Percentiles rank a stretch among this genome's conserved stretches.
Conservation (phyloP, 2,329 filamentous ascomycete genomes). For the Diaporthe ampelina region DNA sequence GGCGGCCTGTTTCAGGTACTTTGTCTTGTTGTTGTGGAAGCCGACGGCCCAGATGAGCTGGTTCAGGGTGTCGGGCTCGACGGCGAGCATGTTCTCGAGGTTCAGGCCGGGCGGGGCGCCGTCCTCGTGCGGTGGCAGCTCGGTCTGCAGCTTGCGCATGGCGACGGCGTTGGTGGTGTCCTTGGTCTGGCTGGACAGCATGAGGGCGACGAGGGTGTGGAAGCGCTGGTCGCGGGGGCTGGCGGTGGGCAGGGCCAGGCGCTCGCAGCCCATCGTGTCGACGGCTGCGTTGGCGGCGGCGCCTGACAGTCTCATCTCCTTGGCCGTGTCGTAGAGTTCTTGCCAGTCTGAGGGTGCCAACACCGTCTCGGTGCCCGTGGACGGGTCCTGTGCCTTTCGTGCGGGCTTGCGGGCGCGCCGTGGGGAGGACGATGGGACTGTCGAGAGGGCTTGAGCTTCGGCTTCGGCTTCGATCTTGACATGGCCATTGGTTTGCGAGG, state of each 20-base stretch:
- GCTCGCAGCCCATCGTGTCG: conserved; percentile 97
- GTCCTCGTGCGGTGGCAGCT: conserved; percentile 69
- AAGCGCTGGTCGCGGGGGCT: conserved; percentile 75
- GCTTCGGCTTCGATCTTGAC: conserved; percentile 35
- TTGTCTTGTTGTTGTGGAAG: conserved; percentile 96
- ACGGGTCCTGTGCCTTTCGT: conserved; percentile 48
- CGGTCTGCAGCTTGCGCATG: conserved; percentile 83
- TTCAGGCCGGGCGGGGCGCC: conserved; percentile 71
- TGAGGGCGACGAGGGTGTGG: conserved; percentile 88
- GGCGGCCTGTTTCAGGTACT: conserved; percentile 81
- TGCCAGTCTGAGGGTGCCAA: conserved; percentile 86
- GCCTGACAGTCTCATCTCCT: conserved; percentile 76
- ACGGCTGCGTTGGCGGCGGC: conserved; percentile 82
- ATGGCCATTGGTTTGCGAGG: background rate
- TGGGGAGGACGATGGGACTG: conserved; percentile 40
- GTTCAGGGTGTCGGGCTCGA: conserved; percentile 76
- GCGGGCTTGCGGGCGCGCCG: conserved; percentile 54
- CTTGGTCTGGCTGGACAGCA: conserved; percentile 94
- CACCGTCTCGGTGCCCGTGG: conserved; percentile 52
- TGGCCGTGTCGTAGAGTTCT: conserved; percentile 81
- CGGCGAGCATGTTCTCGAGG: conserved; percentile 81
- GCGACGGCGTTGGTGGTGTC: conserved; percentile 90
- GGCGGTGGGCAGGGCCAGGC: conserved; percentile 70
- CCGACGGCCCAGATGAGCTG: conserved; percentile 86
- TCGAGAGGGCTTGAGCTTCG: conserved; percentile 29